Evolutionary conservation across 148 eudicot genomes (phyloP), one percentile per base, ranked within the genome.

Genomic region (Cornus controversa): DNA sequence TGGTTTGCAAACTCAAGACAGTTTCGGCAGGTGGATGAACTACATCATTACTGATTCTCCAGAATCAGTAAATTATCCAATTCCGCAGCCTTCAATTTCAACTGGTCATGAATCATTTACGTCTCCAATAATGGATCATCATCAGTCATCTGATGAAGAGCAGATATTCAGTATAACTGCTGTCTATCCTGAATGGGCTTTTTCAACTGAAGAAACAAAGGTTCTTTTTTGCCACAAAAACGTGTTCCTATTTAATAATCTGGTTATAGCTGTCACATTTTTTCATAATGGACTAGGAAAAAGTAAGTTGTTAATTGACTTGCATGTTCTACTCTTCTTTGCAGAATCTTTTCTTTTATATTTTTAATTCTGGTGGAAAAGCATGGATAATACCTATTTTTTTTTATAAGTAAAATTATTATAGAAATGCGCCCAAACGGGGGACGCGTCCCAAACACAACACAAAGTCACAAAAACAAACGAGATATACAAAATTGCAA

Each of bases 191-290:
- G 63, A 89, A 65, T 93, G 93, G 93, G 97, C 93, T 70, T 83
- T 67, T 74, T 80, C 97, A 70, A 84, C 77, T 76, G 94, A 93
- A 87, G 93, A 88, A 79, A 88, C 99, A 68, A 96, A 96, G 98
- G 99, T 96, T 71, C 36, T 64, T 73, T 45, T 58, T 58, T 63
- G 16, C 68, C 31, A 26, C 47, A n/a, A 22, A 40, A 58, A 1
- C 74, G 20, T 36, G 4, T 37, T 25, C 37, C 64, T 50, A 63
- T 74, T 31, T 74, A 62, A 25, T 37, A 34, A 34, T 81, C 66
- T 76, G 70, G 75, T 67, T 70, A 11, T 67, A 10, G 66, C 58
- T 54, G 72, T 11, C 58, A 23, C 71, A 45, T 14, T 45, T 26
- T 65, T 66, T 28, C 16, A 37, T 42, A 4, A 45, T 66, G 77